A percentile compares a stretch with the other conserved stretches of the same genome.
Conservation (phyloP, 352 stramenopile genomes). For the Aphanomyces euteiches region DNA sequence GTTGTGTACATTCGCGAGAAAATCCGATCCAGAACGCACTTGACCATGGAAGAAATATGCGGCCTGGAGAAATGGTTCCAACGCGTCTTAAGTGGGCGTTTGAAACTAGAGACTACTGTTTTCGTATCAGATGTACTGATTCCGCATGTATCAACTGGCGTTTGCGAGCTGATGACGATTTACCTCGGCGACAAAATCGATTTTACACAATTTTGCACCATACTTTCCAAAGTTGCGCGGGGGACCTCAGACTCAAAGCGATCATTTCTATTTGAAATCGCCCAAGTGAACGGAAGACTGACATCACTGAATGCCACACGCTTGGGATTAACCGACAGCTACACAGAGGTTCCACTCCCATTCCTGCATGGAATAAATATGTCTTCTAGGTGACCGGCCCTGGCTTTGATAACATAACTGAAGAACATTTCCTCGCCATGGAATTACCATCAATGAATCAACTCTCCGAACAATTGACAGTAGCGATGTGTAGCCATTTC, state of each 20-base stretch:
- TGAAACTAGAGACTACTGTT: conserved; percentile 30
- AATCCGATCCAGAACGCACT: conserved; percentile 66
- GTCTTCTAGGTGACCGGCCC: conserved; percentile 42
- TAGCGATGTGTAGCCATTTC: conserved; percentile 33
- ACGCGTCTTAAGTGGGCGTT: conserved; percentile 60
- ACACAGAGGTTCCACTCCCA: conserved; percentile 6
- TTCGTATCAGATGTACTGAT: not conserved
- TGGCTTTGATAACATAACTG: conserved; percentile 34
- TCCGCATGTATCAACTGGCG: conserved; percentile 35
- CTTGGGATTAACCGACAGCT: not conserved
- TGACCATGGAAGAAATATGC: conserved; percentile 68
- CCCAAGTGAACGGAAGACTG: conserved; percentile 37
- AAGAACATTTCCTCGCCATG: not conserved
- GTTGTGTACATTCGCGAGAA: conserved; percentile 71
- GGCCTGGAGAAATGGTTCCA: conserved; percentile 75
- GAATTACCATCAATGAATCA: conserved; percentile 26
- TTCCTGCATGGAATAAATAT: conserved; percentile 44
- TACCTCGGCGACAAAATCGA: conserved; percentile 8
- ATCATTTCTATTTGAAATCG: conserved; percentile 58
- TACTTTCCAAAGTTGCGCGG: conserved; percentile 73
- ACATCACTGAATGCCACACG: not conserved
- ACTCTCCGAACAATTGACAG: conserved; percentile 39
- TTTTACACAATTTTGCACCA: conserved; percentile 81
- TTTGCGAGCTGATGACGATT: conserved; percentile 45
- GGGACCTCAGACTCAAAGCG: conserved; percentile 43